Percentiles rank a stretch among this genome's conserved stretches.
These are phyloP conservation scores for Aspergillus hiratsukae DNA, from an alignment of 2,329 filamentous ascomycete genomes.

Conservation along the genomic window DNA sequence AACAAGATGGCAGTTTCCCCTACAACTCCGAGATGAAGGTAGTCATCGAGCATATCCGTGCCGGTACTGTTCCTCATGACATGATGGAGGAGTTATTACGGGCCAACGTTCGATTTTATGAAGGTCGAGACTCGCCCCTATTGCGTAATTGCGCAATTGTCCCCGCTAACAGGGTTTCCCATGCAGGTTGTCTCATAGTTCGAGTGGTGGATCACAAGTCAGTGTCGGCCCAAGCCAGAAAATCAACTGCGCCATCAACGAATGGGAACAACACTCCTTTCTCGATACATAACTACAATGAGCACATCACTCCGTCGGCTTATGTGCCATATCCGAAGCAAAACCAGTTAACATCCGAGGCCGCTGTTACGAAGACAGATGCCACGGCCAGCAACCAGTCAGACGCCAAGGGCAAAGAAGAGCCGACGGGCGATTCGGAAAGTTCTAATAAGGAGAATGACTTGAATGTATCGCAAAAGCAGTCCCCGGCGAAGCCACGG, in stretches of 20 bases:
- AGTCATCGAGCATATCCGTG: constrained; percentile 70
- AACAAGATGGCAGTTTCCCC: constrained; percentile 85
- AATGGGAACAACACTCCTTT: constrained; percentile 64
- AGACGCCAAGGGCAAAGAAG: constrained; percentile 17
- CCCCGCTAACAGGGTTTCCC: constrained; percentile 2
- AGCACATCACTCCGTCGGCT: constrained; percentile 83
- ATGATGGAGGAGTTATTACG: constrained; percentile 73
- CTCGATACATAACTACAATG: constrained; percentile 89
- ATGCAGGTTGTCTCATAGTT: constrained; percentile 74
- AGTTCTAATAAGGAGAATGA: constrained; percentile 55
- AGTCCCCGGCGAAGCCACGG: constrained; percentile 48
- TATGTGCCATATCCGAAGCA: constrained; percentile 67
- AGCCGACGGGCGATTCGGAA: constrained; percentile 46
- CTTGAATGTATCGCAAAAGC: constrained; percentile 49
- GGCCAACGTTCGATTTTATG: constrained; percentile 76
- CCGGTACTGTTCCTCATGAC: constrained; percentile 80
- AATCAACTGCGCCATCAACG: constrained; percentile 50
- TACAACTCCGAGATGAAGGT: constrained; percentile 90
- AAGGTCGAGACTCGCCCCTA: constrained; percentile 50
- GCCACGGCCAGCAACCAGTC: constrained; percentile 18
- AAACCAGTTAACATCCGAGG: constrained; percentile 30
- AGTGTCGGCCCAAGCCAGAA: constrained; percentile 55
- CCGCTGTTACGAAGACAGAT: constrained; percentile 22
- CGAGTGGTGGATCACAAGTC: constrained; percentile 86
- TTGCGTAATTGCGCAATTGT: neutral